Conservation (phyloP, 768 basidiomycete species). For the Mycena maculata region DNA sequence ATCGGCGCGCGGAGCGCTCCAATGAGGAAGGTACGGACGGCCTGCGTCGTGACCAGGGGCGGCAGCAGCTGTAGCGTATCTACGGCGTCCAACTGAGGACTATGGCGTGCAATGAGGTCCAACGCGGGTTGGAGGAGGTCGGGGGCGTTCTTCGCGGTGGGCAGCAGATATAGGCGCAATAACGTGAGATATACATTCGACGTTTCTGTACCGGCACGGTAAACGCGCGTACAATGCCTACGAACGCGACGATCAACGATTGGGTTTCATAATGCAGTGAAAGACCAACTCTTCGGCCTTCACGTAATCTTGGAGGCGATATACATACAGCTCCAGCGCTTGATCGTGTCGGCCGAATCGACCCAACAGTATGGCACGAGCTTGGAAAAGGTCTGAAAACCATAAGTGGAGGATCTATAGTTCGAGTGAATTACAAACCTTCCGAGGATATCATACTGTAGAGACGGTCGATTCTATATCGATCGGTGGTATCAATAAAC, state of each 20-base stretch:
- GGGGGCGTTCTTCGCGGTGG: conserved; percentile 60
- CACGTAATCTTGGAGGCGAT: conserved; percentile 81
- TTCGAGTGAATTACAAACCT: conserved; percentile 56
- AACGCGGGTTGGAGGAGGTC: conserved; percentile 85
- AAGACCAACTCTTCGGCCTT: conserved; percentile 88
- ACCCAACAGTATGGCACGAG: conserved; percentile 91
- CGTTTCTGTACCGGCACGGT: conserved; percentile 67
- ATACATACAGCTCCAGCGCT: conserved; percentile 95
- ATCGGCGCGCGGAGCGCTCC: conserved; percentile 74
- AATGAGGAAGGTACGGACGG: conserved; percentile 82
- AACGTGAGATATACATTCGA: conserved; percentile 83
- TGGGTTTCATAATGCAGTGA: background rate
- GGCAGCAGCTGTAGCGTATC: conserved; percentile 90
- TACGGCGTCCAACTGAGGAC: conserved; percentile 81
- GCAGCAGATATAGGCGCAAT: conserved; percentile 88
- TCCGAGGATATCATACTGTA: conserved; percentile 86
- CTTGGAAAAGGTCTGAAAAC: conserved; percentile 83
- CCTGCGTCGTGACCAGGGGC: conserved; percentile 86
- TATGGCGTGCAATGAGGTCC: conserved; percentile 87
- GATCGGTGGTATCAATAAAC: conserved; percentile 78
- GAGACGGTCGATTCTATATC: conserved; percentile 82
- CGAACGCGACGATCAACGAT: background rate
- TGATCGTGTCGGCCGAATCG: conserved; percentile 91
- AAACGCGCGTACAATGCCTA: conserved; percentile 92
- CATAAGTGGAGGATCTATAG: background rate